Evolutionary conservation across 768 basidiomycete genomes (phyloP).

Genomic region (Coprinopsis marcescibilis): DNA sequence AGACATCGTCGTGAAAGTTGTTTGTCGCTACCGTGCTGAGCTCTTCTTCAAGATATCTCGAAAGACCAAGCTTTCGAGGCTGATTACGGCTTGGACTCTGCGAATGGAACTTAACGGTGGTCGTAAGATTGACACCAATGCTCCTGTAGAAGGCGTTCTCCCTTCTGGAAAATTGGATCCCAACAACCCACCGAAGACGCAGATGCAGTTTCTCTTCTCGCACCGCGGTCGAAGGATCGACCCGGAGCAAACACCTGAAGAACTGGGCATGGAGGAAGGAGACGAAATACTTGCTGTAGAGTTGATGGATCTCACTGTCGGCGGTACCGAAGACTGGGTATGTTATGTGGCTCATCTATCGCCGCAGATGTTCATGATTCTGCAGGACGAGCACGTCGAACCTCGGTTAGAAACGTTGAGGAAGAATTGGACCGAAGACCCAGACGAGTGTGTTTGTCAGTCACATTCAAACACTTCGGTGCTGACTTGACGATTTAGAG

Average conservation of each 20-base stretch:
- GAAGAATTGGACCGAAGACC: slow-evolving; percentile 79
- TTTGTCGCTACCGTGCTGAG: slow-evolving; percentile 85
- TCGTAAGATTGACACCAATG: slow-evolving; percentile 35
- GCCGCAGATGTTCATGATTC: not conserved
- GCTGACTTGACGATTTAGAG: slow-evolving; percentile 37
- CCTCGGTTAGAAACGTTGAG: slow-evolving; percentile 62
- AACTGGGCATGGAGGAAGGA: slow-evolving; percentile 80
- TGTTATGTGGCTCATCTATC: slow-evolving; percentile 19
- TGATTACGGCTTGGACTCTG: slow-evolving; percentile 86
- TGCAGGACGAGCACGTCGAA: slow-evolving; percentile 60
- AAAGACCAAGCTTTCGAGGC: slow-evolving; percentile 77
- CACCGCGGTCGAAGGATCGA: slow-evolving; percentile 78
- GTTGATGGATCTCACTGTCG: slow-evolving; percentile 81
- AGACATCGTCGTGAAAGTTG: slow-evolving; percentile 86
- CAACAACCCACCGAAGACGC: slow-evolving; percentile 31
- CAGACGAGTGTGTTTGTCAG: slow-evolving; percentile 53
- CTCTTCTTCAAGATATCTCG: slow-evolving; percentile 91
- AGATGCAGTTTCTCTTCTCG: slow-evolving; percentile 81
- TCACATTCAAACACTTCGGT: not conserved
- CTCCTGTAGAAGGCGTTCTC: slow-evolving; percentile 22
- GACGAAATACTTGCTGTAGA: slow-evolving; percentile 89
- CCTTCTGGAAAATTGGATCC: slow-evolving; percentile 34
- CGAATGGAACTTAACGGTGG: slow-evolving; percentile 66
- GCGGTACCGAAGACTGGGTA: slow-evolving; percentile 60
- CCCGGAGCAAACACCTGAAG: slow-evolving; percentile 79